phyloP scores from a whole-genome alignment of 2,329 filamentous ascomycete species.

The Colletotrichum phormii region DNA sequence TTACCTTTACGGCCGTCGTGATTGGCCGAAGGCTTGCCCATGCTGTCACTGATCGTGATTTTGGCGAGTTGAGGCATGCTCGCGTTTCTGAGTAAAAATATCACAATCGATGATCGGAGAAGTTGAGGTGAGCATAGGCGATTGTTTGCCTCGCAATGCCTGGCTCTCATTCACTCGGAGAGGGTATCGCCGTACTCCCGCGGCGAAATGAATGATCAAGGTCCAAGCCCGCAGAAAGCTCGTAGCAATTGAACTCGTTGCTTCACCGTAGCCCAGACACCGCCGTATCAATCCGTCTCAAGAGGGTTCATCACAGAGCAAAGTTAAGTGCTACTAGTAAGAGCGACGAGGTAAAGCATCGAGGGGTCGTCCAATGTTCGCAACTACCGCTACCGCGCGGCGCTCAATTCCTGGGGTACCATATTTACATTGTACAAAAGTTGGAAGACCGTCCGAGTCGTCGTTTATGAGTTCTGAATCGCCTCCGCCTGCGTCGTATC shows the following conservation, averaged over 20 bases:
- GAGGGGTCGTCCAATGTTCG: not conserved
- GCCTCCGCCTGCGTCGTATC: slow-evolving; percentile 38
- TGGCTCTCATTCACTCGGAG: not conserved
- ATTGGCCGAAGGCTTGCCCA: slow-evolving; percentile 4
- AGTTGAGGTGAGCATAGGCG: not conserved
- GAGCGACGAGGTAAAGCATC: not conserved
- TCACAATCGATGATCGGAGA: not conserved
- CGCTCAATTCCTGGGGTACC: slow-evolving; percentile 34
- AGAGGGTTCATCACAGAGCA: not conserved
- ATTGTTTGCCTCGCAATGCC: not conserved
- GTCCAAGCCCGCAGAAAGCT: not conserved
- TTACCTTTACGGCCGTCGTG: slow-evolving; percentile 6
- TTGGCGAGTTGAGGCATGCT: not conserved
- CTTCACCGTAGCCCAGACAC: not conserved
- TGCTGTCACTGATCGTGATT: not conserved
- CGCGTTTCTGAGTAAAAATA: not conserved
- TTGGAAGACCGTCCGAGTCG: slow-evolving; percentile 12
- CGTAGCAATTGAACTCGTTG: not conserved
- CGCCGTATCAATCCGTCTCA: not conserved
- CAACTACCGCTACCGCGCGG: slow-evolving; percentile 27
- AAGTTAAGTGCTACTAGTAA: not conserved
- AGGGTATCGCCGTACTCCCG: too few species aligned
- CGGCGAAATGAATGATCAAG: not conserved
- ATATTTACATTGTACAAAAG: slow-evolving; percentile 34
- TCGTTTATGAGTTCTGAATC: slow-evolving; percentile 34